Percentiles rank a stretch among this genome's conserved stretches.
Conservation (phyloP, 306 rosid genomes). For the Benincasa hispida region DNA sequence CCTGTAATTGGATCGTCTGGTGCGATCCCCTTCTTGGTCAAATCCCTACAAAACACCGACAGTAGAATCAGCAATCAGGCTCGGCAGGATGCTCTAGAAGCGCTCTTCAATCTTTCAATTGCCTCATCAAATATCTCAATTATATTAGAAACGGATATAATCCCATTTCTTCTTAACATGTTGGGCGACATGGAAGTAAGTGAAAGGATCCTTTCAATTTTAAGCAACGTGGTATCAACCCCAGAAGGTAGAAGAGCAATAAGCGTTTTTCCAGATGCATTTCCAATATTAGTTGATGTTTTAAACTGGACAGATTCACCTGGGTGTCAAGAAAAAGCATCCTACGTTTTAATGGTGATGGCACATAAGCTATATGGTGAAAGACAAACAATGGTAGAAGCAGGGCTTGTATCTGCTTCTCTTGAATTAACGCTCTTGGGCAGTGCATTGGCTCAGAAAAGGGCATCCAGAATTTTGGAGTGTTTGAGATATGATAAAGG, state of each 20-base stretch:
- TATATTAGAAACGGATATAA: conserved; percentile 61
- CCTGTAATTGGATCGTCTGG: conserved; percentile 87
- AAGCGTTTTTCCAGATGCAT: conserved; percentile 35
- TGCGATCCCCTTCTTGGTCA: conserved; percentile 71
- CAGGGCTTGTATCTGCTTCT: conserved; percentile 63
- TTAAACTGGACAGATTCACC: conserved; percentile 88
- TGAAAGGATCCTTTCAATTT: conserved; percentile 58
- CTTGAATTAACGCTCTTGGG: conserved; percentile 90
- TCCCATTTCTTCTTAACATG: conserved; percentile 33
- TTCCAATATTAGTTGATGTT: conserved; percentile 52
- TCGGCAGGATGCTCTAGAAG: conserved; percentile 75
- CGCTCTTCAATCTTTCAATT: conserved; percentile 84
- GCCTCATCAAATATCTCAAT: conserved; percentile 40
- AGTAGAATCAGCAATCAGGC: conserved; percentile 37
- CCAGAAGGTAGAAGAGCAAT: conserved; percentile 83
- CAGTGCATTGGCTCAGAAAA: conserved; percentile 77
- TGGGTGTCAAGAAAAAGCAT: conserved; percentile 78
- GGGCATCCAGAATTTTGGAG: conserved; percentile 86
- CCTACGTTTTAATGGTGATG: conserved; percentile 88
- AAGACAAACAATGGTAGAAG: conserved; percentile 81
- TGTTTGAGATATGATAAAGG: conserved; percentile 77
- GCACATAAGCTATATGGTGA: conserved; percentile 79
- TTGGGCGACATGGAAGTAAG: conserved; percentile 87
- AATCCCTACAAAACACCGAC: conserved; percentile 31
- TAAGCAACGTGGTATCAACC: conserved; percentile 59